A percentile compares a stretch with the other conserved stretches of the same genome.
Evolutionary conservation across 2,329 filamentous ascomycete species (phyloP).

Genomic region (Stylonectria norvegica): DNA sequence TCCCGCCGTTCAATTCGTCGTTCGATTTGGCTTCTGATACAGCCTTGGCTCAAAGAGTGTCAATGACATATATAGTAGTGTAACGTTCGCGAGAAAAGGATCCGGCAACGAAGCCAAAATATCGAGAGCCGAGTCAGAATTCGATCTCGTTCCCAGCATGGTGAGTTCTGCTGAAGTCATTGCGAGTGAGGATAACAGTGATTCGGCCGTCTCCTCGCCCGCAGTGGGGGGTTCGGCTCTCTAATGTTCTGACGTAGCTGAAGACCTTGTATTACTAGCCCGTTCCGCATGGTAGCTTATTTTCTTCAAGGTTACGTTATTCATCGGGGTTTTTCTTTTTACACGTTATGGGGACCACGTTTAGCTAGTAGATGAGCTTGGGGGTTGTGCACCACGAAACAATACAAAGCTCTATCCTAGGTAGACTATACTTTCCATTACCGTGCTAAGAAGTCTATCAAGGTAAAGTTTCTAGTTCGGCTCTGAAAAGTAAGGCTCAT

Average conservation of each 20-base stretch:
- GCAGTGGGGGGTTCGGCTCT: background rate
- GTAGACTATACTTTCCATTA: no score
- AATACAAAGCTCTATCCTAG: no score
- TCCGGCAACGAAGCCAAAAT: background rate
- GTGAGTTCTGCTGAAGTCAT: background rate
- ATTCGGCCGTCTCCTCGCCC: background rate
- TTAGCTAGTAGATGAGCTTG: no score
- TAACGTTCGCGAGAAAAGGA: background rate
- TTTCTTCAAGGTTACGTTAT: no score
- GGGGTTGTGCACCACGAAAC: no score
- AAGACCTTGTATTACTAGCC: no score
- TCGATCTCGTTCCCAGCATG: background rate
- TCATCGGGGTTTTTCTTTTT: no score
- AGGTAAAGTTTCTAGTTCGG: no score
- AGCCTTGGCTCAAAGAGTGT: slow-evolving; percentile 1
- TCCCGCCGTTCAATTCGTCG: slow-evolving; percentile 4
- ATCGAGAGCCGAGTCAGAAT: background rate
- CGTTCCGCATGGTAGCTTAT: no score
- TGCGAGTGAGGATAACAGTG: background rate
- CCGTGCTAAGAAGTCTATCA: no score
- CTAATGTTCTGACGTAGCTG: background rate
- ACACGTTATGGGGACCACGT: no score
- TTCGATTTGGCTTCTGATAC: background rate
- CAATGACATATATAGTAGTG: background rate
- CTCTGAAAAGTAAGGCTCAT: no score